Conservation (phyloP, 2,329 filamentous ascomycete species). For the Alternaria consortialis region DNA sequence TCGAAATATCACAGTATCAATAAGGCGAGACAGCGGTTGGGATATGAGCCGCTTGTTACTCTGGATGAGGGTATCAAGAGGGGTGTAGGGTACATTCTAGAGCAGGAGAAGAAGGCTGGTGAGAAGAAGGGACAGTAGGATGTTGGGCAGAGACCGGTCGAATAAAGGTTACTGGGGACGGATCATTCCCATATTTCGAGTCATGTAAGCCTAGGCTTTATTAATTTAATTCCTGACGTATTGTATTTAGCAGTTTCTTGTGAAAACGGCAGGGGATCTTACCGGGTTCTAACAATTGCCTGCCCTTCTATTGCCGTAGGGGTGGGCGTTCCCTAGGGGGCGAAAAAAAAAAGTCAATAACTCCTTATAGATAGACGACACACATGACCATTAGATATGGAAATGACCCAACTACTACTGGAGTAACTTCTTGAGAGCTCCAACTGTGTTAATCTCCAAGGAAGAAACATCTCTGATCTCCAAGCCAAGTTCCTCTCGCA, state of each 20-base stretch:
- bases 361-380: no score
- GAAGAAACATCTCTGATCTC: background rate
- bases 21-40: slow-evolving; percentile 76
- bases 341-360: no score
- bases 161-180: background rate
- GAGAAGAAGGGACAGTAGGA: slow-evolving; percentile 49
- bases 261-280: no score
- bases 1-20: slow-evolving; percentile 79
- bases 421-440: background rate
- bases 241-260: no score
- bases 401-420: background rate
- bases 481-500: background rate
- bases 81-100: slow-evolving; percentile 55
- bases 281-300: no score
- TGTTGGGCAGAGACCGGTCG: background rate
- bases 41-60: slow-evolving; percentile 72
- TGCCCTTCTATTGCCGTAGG: no score
- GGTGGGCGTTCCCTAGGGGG: no score
- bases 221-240: no score
- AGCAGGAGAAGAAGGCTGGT: slow-evolving; percentile 40
- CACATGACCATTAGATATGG: no score
- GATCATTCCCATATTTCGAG: background rate
- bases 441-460: background rate
- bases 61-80: slow-evolving; percentile 69
- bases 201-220: no score